Percentiles rank a stretch among this genome's conserved stretches.
Conservation (phyloP, 176 grass and related monocot genomes). For the Poa pratensis region DNA sequence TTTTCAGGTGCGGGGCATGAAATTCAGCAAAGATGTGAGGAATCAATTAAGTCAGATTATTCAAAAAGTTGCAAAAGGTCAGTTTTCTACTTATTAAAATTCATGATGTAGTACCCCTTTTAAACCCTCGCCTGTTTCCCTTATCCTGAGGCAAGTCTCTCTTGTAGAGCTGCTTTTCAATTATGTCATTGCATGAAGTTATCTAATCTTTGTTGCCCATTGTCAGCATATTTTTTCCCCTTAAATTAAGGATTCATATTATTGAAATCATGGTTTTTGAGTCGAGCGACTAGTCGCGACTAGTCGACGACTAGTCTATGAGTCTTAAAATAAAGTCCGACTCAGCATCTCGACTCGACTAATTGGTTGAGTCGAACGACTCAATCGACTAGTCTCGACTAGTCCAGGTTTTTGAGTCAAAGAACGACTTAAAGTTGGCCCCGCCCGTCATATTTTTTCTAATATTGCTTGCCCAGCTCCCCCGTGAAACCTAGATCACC, state of each 20-base stretch:
- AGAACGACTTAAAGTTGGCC: no score
- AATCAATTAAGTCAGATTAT: slow-evolving; percentile 91
- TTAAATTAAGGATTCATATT: not conserved
- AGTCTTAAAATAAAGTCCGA: no score
- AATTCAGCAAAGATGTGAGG: slow-evolving; percentile 95
- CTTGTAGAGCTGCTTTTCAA: slow-evolving; percentile 1
- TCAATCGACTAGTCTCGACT: no score
- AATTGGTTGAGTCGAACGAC: no score
- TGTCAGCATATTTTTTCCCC: not conserved
- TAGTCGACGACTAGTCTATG: no score
- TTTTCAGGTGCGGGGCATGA: slow-evolving; percentile 83
- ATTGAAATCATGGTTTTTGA: no score
- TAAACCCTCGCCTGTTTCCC: not conserved
- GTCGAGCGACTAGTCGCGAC: no score
- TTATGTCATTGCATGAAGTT: not conserved
- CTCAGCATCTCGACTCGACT: no score
- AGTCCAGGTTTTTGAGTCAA: no score
- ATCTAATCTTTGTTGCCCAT: slow-evolving; percentile 12
- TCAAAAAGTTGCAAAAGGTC: slow-evolving; percentile 86
- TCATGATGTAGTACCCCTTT: not conserved
- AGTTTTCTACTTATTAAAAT: slow-evolving; percentile 39
- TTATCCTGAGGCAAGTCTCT: not conserved
- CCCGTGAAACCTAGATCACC: no score
- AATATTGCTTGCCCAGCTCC: no score
- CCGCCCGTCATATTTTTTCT: no score